Base-by-base conservation (phyloP, 2,329 filamentous ascomycete species). In the Plectosphaerella plurivora region DNA sequence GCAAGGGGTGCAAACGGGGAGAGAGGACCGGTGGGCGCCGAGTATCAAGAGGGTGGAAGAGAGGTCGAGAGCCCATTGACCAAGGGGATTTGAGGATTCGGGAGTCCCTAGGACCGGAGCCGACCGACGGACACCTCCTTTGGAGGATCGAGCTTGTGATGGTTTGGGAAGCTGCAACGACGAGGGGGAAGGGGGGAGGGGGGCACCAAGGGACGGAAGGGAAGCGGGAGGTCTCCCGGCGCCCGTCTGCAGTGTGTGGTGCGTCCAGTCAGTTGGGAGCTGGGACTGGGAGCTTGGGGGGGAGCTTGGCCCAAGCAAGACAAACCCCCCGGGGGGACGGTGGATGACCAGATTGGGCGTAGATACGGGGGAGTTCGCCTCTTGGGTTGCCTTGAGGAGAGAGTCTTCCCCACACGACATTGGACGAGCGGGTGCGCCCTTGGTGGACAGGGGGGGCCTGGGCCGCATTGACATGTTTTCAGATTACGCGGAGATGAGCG, bases 341-440 rank as follows among this genome's bases (percentile, higher is more conserved):
- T 41, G 35, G 22, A 20, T 16, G 33, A 37, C 47, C 47, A 49
- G 47, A 49, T 49, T 49, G 47, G 47, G 47, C 35, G 25, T 39
- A 41, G 47, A 49, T 49, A 49, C 47, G 47, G 47, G 47, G 14
- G 11, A 16, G 28, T 24, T 25, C 28, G 28, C 28, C 28, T 33
- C 28, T 33, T 33, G 28, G 28, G 4, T 12, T n/a, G n/a, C n/a
- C n/a, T n/a, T n/a, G n/a, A n/a, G n/a, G n/a, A n/a, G n/a, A n/a
- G n/a, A n/a, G 8, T 8, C 28, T 33, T 33, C 28, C 28, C 28
- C 28, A 33, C 28, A 33, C 28, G 28, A 33, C 28, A 33, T 33
- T 33, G 28, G 28, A 33, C 7, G 28, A 33, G 28, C 28, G 28
- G 28, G 28, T 33, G 28, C 28, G 28, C 28, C 28, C 28, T 33